These are phyloP conservation scores for Boletus vinaceobasis DNA, from an alignment of 768 basidiomycete genomes.

Conservation along the genomic window DNA sequence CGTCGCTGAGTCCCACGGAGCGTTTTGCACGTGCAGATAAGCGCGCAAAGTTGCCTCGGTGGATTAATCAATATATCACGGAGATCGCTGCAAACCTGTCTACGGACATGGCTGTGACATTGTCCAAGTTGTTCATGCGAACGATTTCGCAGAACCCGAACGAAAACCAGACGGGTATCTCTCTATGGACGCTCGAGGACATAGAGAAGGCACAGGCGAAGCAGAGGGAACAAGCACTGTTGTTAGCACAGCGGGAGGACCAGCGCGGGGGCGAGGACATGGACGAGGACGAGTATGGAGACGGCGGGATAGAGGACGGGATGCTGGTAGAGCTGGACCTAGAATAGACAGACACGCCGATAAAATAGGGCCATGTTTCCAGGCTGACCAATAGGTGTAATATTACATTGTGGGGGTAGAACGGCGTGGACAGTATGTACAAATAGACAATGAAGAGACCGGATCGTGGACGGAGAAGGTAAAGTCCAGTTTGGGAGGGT, in stretches of 20 bases:
- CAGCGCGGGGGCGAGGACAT: conserved; percentile 22
- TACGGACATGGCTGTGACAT: conserved; percentile 93
- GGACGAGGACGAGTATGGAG: conserved; percentile 59
- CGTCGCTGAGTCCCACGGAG: conserved; percentile 37
- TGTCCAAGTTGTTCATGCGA: conserved; percentile 95
- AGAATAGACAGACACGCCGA: conserved; percentile 2
- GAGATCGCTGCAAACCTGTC: conserved; percentile 96
- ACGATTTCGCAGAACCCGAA: conserved; percentile 98
- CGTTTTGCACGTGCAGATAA: conserved; percentile 92
- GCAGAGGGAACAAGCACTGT: conserved; percentile 62
- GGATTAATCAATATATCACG: conserved; percentile 99
- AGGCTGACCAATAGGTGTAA: conserved; percentile 3
- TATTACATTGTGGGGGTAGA: conserved; percentile 14
- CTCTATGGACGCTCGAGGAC: conserved; percentile 93
- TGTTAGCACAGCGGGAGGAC: conserved; percentile 36
- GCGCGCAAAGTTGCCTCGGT: conserved; percentile 91
- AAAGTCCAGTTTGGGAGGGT: not conserved
- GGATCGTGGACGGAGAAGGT: too few species aligned
- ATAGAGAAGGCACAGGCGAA: conserved; percentile 82
- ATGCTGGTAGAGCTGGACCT: conserved; percentile 58
- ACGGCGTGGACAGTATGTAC: conserved; percentile 13
- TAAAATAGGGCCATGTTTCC: not conserved
- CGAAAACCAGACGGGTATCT: conserved; percentile 92
- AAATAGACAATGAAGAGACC: not conserved
- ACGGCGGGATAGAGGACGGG: conserved; percentile 64